These are phyloP conservation scores for Scedosporium boydii DNA, from an alignment of 2,329 filamentous ascomycete species.

Conservation along the genomic window DNA sequence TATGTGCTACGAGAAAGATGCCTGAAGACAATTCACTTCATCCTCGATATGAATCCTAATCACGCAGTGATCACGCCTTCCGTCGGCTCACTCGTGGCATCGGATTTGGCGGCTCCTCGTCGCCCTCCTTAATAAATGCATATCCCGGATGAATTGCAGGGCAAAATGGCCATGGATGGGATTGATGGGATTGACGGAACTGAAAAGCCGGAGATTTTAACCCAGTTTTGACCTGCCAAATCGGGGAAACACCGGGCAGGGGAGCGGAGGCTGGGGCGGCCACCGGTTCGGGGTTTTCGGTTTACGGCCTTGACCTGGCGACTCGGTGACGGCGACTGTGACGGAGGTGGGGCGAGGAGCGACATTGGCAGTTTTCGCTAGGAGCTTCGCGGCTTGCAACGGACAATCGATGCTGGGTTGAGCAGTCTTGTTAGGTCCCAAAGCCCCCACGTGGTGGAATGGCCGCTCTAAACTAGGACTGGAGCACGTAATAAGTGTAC, in stretches of 20 bases:
- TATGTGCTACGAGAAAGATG: not conserved
- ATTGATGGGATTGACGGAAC: too few relatives aligned
- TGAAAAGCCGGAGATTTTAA: not conserved
- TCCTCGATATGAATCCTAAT: not conserved
- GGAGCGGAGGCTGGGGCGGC: not conserved
- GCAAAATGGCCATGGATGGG: too few relatives aligned
- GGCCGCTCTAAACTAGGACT: too few relatives aligned
- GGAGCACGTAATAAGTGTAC: too few relatives aligned
- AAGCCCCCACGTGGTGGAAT: too few relatives aligned
- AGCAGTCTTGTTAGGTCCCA: too few relatives aligned
- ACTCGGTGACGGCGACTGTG: too few relatives aligned
- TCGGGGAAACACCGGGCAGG: not conserved
- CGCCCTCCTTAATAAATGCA: not conserved
- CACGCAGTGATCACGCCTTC: not conserved
- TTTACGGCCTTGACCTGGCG: too few relatives aligned
- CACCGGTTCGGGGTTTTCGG: not conserved
- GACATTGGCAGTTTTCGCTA: too few relatives aligned
- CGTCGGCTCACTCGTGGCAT: not conserved
- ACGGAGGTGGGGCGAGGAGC: too few relatives aligned
- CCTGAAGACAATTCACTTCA: not conserved
- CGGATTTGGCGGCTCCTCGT: not conserved
- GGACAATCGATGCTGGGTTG: too few relatives aligned
- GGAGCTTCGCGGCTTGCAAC: too few relatives aligned
- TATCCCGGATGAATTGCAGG: not conserved
- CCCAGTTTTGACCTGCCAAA: not conserved